Evolutionary conservation across 129 eudicot genomes (phyloP).

Genomic region (Kitagawia praeruptora): DNA sequence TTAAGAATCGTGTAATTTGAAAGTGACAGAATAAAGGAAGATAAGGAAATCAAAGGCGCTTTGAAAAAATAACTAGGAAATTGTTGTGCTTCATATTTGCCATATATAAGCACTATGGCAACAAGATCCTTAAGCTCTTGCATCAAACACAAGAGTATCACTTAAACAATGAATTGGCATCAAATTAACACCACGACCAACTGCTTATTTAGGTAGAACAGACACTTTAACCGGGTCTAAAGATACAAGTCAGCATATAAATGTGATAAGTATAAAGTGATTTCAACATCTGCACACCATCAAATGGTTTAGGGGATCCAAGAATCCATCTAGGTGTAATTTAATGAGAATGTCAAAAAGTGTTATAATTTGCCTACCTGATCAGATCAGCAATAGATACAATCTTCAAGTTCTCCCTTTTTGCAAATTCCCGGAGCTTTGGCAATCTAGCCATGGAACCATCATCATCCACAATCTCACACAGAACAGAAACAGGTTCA

Average conservation of each 20-base stretch:
- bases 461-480: conserved; percentile 97
- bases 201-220: background rate
- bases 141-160: background rate
- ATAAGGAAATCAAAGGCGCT: background rate
- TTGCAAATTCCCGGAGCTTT: conserved; percentile 51
- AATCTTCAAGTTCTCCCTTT: conserved; percentile 53
- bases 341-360: background rate
- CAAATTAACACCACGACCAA: too few relatives aligned
- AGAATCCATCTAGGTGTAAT: background rate
- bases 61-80: background rate
- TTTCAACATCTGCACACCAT: background rate
- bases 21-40: background rate
- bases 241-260: background rate
- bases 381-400: conserved; percentile 71
- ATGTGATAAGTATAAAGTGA: background rate
- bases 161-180: background rate
- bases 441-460: conserved; percentile 99
- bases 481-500: conserved; percentile 72
- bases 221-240: background rate
- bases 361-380: conserved; percentile 31
- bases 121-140: background rate
- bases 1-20: background rate
- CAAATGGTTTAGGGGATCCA: background rate
- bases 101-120: background rate
- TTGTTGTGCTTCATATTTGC: background rate